Evolutionary conservation across 805 yeast species (phyloP).

Genomic region (Starmerella gropengiesseri): DNA sequence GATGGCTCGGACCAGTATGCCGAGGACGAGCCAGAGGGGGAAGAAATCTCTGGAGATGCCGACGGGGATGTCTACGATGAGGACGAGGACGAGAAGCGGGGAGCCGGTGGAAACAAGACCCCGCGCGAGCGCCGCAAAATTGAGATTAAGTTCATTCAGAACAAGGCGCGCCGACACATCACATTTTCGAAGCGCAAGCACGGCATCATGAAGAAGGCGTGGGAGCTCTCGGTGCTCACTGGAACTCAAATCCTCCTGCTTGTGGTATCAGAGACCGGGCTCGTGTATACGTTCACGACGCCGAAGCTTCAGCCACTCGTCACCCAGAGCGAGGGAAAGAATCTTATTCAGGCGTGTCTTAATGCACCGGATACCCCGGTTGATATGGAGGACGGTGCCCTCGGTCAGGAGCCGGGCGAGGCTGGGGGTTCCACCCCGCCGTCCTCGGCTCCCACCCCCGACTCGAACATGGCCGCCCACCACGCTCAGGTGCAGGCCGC

Average conservation of each 20-base stretch:
- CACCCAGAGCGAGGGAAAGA: constrained; percentile 94
- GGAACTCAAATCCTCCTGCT: constrained; percentile 93
- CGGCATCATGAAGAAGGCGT: constrained; percentile 99
- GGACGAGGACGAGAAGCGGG: constrained; percentile 39
- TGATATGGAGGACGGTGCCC: constrained; percentile 16
- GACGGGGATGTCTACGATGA: constrained; percentile 32
- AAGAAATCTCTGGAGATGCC: constrained; percentile 14
- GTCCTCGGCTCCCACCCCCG: constrained; percentile 31
- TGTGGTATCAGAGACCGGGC: constrained; percentile 97
- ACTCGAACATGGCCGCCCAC: constrained; percentile 4
- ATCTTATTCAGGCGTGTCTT: constrained; percentile 89
- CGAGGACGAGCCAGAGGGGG: constrained; percentile 11
- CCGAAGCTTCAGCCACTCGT: constrained; percentile 97
- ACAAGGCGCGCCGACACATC: constrained; percentile 94
- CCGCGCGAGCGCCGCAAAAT: constrained; percentile 69
- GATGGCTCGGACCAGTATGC: constrained; percentile 2
- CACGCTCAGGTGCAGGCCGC: constrained; percentile 13
- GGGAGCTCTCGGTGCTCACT: constrained; percentile 88
- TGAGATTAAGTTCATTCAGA: constrained; percentile 94
- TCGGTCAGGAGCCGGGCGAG: constrained; percentile 4
- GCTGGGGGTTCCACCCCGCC: constrained; percentile 3
- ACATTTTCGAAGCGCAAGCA: constrained; percentile 97
- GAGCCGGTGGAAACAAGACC: constrained; percentile 19
- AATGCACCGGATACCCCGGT: constrained; percentile 79
- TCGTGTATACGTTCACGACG: constrained; percentile 97